These are phyloP conservation scores for Crithidia sp. DNA, from an alignment of 208 protist genomes.

Conservation along the genomic window DNA sequence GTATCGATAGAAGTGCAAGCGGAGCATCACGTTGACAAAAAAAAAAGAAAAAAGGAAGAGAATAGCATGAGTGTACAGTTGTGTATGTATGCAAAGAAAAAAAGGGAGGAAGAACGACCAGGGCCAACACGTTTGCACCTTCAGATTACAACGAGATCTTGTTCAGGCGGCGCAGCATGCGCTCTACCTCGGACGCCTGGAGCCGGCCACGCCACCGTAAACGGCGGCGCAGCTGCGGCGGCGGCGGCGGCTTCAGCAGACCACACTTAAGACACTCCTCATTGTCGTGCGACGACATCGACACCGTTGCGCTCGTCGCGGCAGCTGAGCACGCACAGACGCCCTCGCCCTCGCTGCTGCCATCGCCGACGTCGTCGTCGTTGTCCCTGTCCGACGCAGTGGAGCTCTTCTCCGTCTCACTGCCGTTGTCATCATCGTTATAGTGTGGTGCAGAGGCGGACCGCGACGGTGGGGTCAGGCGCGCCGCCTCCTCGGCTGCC, in stretches of 20 bases:
- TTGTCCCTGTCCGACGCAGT: neutral
- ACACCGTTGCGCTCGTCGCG: neutral
- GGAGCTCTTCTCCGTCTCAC: neutral
- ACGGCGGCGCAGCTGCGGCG: neutral
- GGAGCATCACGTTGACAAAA: neutral
- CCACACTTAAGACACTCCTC: conserved; percentile 7
- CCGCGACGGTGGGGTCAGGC: neutral
- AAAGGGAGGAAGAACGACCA: conserved; percentile 1
- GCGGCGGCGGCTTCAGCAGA: neutral
- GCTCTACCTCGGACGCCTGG: conserved; percentile 31
- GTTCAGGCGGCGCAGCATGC: conserved; percentile 41
- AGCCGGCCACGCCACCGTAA: neutral
- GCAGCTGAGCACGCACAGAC: neutral
- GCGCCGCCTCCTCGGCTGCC: conserved; percentile 2
- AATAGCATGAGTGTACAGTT: neutral
- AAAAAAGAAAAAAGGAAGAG: neutral
- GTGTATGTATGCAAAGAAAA: conserved; percentile 3
- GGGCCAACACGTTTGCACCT: conserved; percentile 3
- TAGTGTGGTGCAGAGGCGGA: neutral
- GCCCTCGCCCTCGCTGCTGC: neutral
- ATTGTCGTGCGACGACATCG: neutral
- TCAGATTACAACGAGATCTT: neutral
- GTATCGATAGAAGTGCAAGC: no score
- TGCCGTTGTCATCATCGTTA: neutral
- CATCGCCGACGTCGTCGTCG: no score